A percentile compares a stretch with the other conserved stretches of the same genome.
These are phyloP conservation scores for Eutypa lata DNA, from an alignment of 2,329 filamentous ascomycete genomes.

Conservation along the genomic window DNA sequence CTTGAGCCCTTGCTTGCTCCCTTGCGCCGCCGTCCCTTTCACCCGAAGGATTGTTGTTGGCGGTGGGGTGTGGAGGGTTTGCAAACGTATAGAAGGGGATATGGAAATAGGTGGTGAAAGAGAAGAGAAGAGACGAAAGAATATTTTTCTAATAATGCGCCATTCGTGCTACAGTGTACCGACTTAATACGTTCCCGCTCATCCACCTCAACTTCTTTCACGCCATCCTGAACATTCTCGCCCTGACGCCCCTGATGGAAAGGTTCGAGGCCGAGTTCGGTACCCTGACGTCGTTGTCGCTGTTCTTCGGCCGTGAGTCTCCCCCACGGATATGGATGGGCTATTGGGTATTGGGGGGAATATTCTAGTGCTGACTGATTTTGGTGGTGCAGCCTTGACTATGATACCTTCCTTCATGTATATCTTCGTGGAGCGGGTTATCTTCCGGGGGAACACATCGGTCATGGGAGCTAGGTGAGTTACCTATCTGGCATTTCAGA, in stretches of 20 bases:
- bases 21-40: too few relatives aligned
- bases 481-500: neutral
- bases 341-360: neutral
- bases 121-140: constrained; percentile 5
- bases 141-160: neutral
- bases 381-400: constrained; percentile 59
- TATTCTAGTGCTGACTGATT: neutral
- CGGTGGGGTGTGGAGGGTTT: too few relatives aligned
- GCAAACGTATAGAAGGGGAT: neutral
- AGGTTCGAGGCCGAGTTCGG: constrained; percentile 92
- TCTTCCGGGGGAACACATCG: constrained; percentile 68
- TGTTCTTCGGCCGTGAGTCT: constrained; percentile 86
- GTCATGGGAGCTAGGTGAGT: constrained; percentile 80
- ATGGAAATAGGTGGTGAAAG: neutral
- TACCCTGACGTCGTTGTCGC: constrained; percentile 78
- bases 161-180: constrained; percentile 65
- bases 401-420: constrained; percentile 82
- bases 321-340: too few relatives aligned
- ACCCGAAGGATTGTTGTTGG: too few relatives aligned
- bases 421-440: constrained; percentile 69
- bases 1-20: neutral
- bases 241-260: constrained; percentile 83
- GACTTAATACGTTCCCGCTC: constrained; percentile 87
- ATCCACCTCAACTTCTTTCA: constrained; percentile 83
- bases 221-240: constrained; percentile 72